A percentile compares a stretch with the other conserved stretches of the same genome.
phyloP scores from a whole-genome alignment of 345 rosid species.

The Firmiana major region DNA sequence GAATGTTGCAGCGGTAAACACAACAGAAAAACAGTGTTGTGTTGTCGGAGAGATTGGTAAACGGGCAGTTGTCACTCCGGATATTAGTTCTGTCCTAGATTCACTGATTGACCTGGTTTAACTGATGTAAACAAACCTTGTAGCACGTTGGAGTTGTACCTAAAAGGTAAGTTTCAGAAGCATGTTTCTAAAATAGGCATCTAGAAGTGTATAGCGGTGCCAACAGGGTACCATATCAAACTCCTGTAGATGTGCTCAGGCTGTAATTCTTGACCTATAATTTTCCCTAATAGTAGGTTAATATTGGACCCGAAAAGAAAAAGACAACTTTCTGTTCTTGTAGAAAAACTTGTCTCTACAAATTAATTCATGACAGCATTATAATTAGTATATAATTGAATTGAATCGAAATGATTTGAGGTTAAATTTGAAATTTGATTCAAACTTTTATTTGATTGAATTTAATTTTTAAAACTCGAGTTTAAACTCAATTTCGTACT shows the following conservation, averaged over 20 bases:
- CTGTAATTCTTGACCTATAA: background rate
- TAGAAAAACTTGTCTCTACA: background rate
- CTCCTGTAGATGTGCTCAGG: background rate
- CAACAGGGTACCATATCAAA: background rate
- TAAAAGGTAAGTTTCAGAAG: background rate
- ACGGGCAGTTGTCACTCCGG: slow-evolving; percentile 49
- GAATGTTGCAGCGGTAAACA: slow-evolving; percentile 51
- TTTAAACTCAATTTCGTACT: no score
- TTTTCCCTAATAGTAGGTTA: no score
- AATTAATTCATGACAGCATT: no score
- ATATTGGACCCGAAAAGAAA: no score
- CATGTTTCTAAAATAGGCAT: background rate
- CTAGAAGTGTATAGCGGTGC: background rate
- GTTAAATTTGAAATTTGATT: no score
- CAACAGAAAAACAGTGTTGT: slow-evolving; percentile 37
- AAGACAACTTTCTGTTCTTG: background rate
- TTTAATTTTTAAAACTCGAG: no score
- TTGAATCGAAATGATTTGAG: no score
- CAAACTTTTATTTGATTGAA: no score
- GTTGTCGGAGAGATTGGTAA: slow-evolving; percentile 45
- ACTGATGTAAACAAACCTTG: background rate
- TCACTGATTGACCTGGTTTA: slow-evolving; percentile 13
- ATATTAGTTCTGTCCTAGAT: slow-evolving; percentile 38
- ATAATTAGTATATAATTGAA: no score
- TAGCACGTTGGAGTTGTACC: background rate